phyloP scores from a whole-genome alignment of 2,329 filamentous ascomycete species.

The Zymoseptoria ardabiliae region DNA sequence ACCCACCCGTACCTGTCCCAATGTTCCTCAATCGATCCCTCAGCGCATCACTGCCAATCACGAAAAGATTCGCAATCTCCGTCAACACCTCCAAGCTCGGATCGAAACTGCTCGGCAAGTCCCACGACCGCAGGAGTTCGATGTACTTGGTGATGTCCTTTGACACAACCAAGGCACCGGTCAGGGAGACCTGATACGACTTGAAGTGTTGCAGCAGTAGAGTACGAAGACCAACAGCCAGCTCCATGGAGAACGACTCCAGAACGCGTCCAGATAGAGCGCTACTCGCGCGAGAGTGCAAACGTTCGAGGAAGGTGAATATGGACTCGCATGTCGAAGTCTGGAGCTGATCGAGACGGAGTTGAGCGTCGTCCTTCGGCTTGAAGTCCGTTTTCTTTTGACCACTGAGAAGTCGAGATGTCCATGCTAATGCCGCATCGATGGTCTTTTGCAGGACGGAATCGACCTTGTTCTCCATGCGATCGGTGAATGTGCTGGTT shows the following conservation, averaged over 20 bases:
- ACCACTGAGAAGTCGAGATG: constrained; percentile 57
- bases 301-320: constrained; percentile 65
- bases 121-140: constrained; percentile 76
- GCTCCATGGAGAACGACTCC: constrained; percentile 72
- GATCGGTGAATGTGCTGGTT: constrained; percentile 62
- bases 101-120: constrained; percentile 50
- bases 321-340: constrained; percentile 78
- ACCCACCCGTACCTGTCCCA: constrained; percentile 29
- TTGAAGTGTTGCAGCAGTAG: constrained; percentile 90
- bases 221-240: constrained; percentile 68
- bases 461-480: constrained; percentile 79
- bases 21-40: constrained; percentile 44
- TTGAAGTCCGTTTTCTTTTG: constrained; percentile 89
- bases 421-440: constrained; percentile 69
- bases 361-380: constrained; percentile 68
- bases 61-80: constrained; percentile 92
- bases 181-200: constrained; percentile 85
- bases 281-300: constrained; percentile 55
- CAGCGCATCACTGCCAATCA: constrained; percentile 62
- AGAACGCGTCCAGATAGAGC: constrained; percentile 80
- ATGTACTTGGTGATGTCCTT: constrained; percentile 95
- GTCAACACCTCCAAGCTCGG: constrained; percentile 70
- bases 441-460: constrained; percentile 61
- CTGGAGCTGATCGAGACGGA: constrained; percentile 64
- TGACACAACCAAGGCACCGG: constrained; percentile 87